Evolutionary conservation across 2,329 filamentous ascomycete genomes (phyloP), one percentile per base, ranked within the genome.

Genomic region (Curvularia eragrostidis): DNA sequence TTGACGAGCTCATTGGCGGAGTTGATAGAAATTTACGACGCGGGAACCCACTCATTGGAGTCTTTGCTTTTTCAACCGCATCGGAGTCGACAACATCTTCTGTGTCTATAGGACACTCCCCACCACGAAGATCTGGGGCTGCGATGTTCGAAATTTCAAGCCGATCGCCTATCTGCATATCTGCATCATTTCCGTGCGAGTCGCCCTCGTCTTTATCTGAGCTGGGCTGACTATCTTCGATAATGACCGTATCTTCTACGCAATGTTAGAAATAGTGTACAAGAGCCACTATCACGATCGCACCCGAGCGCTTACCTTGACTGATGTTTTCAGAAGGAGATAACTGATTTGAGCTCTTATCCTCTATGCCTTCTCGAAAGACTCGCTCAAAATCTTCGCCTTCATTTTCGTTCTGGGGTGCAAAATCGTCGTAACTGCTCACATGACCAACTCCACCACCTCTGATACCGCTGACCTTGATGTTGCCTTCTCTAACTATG

Each of bases 221-320:
- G 26, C 39, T 34, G 19, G 50, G 12, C 36, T 64, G 44, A 32
- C 49, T 62, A 26, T 58, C 52, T 54, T 56, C 21, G 38, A 62
- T 52, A n/a, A 64, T 46, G 32, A 62, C 51, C 44, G 30, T 30
- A 58, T 58, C 54, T 42, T 53, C 62, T 64, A 59, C 48, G 59
- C 41, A 53, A 54, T 52, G 48, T 64, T 24, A 64, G 62, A 58
- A 60, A 56, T 59, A 12, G 38, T 55, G 43, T 59, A 23, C 23
- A 18, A 42, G 41, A 54, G 54, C 48, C 34, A 52, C 55, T 59
- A 53, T 53, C 19, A 44, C 39, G 23, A 43, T 49, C 28, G 21
- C 23, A 26, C 48, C 26, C 9, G 12, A 48, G 56, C 28, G 34
- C 59, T 62, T 60, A 61, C 62, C n/a, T n/a, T n/a, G n/a, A n/a